Base-by-base conservation (phyloP, 2,329 filamentous ascomycete species). In the Bipolaris victoriae region DNA sequence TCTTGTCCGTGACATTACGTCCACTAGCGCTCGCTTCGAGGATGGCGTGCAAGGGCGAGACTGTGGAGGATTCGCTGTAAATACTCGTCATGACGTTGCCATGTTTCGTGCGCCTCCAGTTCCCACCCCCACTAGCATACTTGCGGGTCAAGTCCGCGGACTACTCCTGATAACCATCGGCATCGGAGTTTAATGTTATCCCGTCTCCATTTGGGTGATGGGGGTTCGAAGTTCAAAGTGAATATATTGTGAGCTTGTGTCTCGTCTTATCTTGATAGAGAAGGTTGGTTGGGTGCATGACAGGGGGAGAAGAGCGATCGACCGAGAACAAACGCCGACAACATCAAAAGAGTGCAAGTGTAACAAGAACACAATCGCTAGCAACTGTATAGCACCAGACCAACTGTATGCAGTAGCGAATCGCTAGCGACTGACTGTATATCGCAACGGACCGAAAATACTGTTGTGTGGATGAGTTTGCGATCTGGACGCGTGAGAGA, bases 1-100 rank as follows among this genome's bases (percentile, higher is more conserved):
- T 9, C 36, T 62, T 24, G 49, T 67, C 62, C 56, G 62, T 49
- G 35, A 49, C 64, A 66, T 66, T 46, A 60, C 51, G 64, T 65
- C 63, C 60, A 58, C 48, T 56, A 52, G 52, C 43, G 49, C 5
- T 16, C n/a, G 47, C 33, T 48, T 20, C n/a, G 49, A 18, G 16
- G 11, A 29, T 16, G 16, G 29, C 36, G 35, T 54, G 56, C 37
- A 33, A 57, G 43, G 35, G 40, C 45, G 41, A 33, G 39, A 52
- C 35, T 39, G 40, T 46, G 16, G 46, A 54, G 47, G 57, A 49
- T 55, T 60, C 57, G 57, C 37, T 33, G 47, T 24, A 41, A 40
- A 43, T 40, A 40, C 11, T 16, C 4, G 37, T 49, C 55, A 66
- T 66, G 64, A 66, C 64, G 62, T 65, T 53, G 46, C 40, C 31